Percentiles rank a stretch among this genome's conserved stretches.
Conservation (phyloP, 2,329 filamentous ascomycete species). For the Ophiognomonia clavigignenti-juglandacearum region DNA sequence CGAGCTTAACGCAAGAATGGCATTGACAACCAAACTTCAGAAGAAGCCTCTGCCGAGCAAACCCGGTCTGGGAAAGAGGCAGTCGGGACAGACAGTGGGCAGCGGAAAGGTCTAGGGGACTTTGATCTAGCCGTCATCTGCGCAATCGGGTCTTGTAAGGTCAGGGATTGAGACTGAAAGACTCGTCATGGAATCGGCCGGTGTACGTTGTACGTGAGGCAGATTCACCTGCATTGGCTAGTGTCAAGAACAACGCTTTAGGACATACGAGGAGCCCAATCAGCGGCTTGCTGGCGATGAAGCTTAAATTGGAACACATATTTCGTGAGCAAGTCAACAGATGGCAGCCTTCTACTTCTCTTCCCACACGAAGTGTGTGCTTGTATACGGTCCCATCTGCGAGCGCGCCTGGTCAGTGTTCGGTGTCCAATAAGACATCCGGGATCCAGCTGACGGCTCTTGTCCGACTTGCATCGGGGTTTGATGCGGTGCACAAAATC, state of each 20-base stretch:
- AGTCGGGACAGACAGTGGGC: background rate
- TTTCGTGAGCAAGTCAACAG: background rate
- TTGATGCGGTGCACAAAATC: background rate
- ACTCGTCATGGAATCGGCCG: too few relatives aligned
- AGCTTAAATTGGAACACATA: background rate
- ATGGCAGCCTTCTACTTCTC: too few relatives aligned
- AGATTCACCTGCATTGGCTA: slow-evolving; percentile 5
- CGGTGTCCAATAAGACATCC: too few relatives aligned
- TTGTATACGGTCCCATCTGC: too few relatives aligned
- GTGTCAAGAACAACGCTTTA: background rate
- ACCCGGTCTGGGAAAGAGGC: slow-evolving; percentile 12
- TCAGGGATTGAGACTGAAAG: background rate
- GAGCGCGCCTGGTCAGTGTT: too few relatives aligned
- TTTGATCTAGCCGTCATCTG: slow-evolving; percentile 8
- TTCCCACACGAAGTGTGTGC: too few relatives aligned
- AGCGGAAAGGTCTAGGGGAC: slow-evolving; percentile 13
- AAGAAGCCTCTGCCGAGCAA: slow-evolving; percentile 10
- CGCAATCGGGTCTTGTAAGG: background rate
- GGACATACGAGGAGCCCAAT: background rate
- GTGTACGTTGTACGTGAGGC: background rate
- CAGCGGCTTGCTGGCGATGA: background rate
- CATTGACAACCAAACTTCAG: slow-evolving; percentile 2
- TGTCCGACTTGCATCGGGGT: background rate
- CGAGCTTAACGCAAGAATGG: background rate
- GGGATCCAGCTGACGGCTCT: too few relatives aligned